phyloP scores from a whole-genome alignment of 371 early-diverging fungal genomes.

The Mortierella sp. region DNA sequence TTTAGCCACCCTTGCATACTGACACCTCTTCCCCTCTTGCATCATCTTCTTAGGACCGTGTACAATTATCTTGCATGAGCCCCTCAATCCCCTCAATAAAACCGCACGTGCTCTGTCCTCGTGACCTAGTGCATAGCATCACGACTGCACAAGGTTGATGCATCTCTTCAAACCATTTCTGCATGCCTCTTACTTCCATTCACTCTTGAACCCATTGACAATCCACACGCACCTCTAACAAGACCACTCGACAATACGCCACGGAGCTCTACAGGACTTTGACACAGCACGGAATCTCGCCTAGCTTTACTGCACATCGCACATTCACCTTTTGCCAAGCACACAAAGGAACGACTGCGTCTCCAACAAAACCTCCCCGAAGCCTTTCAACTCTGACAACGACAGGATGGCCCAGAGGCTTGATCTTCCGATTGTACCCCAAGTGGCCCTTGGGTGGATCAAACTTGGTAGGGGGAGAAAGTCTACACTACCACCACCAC shows the following conservation, averaged over 20 bases:
- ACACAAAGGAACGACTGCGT: background rate
- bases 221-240: no score
- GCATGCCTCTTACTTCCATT: no score
- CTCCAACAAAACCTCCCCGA: background rate
- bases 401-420: constrained; percentile 54
- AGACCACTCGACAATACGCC: no score
- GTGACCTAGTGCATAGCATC: no score
- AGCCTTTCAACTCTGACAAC: background rate
- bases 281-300: no score
- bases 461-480: constrained; percentile 63
- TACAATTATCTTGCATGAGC: constrained; percentile 45
- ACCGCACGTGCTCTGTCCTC: no score
- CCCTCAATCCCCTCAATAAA: no score
- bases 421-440: constrained; percentile 65
- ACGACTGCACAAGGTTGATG: background rate
- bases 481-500: no score
- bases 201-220: no score
- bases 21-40: background rate
- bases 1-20: background rate
- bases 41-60: constrained; percentile 20
- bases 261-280: no score
- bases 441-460: constrained; percentile 67
- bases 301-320: background rate
- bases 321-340: background rate
- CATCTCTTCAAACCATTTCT: background rate